A percentile compares a stretch with the other conserved stretches of the same genome.
Evolutionary conservation across 176 grass and related monocot genomes (phyloP).

Genomic region (Phoenix roebelenii): DNA sequence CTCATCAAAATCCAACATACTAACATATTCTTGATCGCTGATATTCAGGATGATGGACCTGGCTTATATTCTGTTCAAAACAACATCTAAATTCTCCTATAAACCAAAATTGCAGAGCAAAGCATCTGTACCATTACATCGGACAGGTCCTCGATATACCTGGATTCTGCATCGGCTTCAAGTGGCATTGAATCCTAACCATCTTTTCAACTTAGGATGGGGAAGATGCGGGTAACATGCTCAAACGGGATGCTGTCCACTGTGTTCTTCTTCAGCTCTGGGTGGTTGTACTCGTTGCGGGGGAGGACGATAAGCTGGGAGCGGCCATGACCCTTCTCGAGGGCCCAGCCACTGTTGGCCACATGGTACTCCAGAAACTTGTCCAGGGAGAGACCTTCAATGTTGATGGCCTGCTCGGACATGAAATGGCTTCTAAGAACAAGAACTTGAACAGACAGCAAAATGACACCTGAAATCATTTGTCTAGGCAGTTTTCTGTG

Average conservation of each 20-base stretch:
- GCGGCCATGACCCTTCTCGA: conserved; percentile 48
- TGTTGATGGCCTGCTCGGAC: conserved; percentile 62
- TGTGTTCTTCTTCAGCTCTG: conserved; percentile 86
- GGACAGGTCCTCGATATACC: neutral
- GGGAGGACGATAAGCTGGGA: conserved; percentile 71
- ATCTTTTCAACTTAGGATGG: conserved; percentile 56
- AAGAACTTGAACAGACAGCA: no score
- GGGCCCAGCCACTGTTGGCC: conserved; percentile 63
- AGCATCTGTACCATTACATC: no score
- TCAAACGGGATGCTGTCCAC: conserved; percentile 62
- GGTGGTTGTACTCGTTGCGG: conserved; percentile 77
- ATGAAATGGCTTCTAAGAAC: neutral
- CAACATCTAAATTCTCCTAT: no score
- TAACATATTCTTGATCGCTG: no score
- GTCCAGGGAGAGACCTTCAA: conserved; percentile 86
- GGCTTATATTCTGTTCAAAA: no score
- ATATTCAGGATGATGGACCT: no score
- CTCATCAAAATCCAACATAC: no score
- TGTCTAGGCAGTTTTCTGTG: no score
- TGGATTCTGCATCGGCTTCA: neutral
- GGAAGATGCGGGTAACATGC: conserved; percentile 84
- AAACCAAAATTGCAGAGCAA: no score
- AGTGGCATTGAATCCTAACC: neutral
- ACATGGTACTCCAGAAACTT: conserved; percentile 87
- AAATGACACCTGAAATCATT: no score